phyloP scores from a whole-genome alignment of 805 yeast species.

The Lachancea thermotolerans region DNA sequence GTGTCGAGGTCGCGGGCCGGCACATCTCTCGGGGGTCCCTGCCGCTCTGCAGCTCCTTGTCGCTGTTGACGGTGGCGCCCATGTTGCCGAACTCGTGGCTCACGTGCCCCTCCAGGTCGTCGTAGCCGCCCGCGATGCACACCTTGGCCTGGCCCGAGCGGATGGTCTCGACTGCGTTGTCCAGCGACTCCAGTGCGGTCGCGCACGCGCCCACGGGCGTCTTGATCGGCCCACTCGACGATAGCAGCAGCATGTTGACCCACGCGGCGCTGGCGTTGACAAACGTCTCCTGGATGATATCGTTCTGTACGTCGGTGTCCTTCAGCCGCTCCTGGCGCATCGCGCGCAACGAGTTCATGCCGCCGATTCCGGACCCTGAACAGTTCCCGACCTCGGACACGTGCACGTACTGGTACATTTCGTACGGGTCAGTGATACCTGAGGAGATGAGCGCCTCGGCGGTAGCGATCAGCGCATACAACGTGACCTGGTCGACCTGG shows the following conservation, averaged over 20 bases:
- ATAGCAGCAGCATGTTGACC: slow-evolving; percentile 83
- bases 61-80: slow-evolving; percentile 81
- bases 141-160: slow-evolving; percentile 76
- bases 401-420: slow-evolving; percentile 85
- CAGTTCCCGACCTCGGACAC: slow-evolving; percentile 90
- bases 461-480: slow-evolving; percentile 74
- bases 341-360: slow-evolving; percentile 76
- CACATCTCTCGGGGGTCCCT: slow-evolving; percentile 90
- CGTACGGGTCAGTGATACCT: slow-evolving; percentile 88
- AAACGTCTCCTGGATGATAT: slow-evolving; percentile 82
- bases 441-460: slow-evolving; percentile 76
- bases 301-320: slow-evolving; percentile 80
- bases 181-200: slow-evolving; percentile 84
- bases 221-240: slow-evolving; percentile 86
- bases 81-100: slow-evolving; percentile 84
- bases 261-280: slow-evolving; percentile 91
- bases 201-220: slow-evolving; percentile 96
- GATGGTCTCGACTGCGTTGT: slow-evolving; percentile 77
- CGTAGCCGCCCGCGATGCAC: slow-evolving; percentile 85
- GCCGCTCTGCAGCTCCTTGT: slow-evolving; percentile 68
- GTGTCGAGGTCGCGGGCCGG: slow-evolving; percentile 79
- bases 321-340: slow-evolving; percentile 77
- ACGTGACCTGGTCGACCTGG: slow-evolving; percentile 83
- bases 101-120: slow-evolving; percentile 89
- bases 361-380: slow-evolving; percentile 93